Evolutionary conservation across 305 asterid genomes (phyloP), one percentile per base, ranked within the genome.

Genomic region (Striga hermonthica): DNA sequence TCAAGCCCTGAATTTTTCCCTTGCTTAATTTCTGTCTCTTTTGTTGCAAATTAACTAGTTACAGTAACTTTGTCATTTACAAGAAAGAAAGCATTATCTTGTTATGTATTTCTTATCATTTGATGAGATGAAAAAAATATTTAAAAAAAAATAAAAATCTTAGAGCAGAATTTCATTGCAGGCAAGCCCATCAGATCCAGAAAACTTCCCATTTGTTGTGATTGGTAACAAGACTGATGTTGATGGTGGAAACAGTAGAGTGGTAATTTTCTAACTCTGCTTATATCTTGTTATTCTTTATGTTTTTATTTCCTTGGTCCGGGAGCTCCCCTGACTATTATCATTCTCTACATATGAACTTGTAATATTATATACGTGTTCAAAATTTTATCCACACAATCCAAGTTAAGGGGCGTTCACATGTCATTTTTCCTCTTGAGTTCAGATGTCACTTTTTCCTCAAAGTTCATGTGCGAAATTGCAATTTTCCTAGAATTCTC

Each of bases 111-210:
- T 59, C 28, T 5, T 9, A 28, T 61, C 41, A 31, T 12, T n/a
- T 2, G 7, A 38, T 40, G 34, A 58, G 22, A 8, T 47, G 57
- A 36, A 36, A 55, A 39, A 52, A 13, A 50, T 54, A 37, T 67
- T 74, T 38, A 62, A 63, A 65, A 52, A 53, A 60, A 31, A n/a
- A n/a, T n/a, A n/a, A 37, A 41, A 40, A 36, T 41, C 62, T 69
- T 69, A 22, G 1, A 22, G 31, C 31, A 22, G 31, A 22, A 22
- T 22, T 22, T 22, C 39, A 34, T 57, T 84, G 84, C 97, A 92
- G 98, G 98, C 98, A 47, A 87, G 96, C 76, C 98, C 98, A 60
- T 81, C 97, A 8, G 98, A 92, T 80, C 98, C 97, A 16, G 98
- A 92, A 78, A 90, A 92, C 70, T 92, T 92, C 63, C 98, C 98